Evolutionary conservation across 768 basidiomycete species (phyloP).

Genomic region (Piloderma croceum): DNA sequence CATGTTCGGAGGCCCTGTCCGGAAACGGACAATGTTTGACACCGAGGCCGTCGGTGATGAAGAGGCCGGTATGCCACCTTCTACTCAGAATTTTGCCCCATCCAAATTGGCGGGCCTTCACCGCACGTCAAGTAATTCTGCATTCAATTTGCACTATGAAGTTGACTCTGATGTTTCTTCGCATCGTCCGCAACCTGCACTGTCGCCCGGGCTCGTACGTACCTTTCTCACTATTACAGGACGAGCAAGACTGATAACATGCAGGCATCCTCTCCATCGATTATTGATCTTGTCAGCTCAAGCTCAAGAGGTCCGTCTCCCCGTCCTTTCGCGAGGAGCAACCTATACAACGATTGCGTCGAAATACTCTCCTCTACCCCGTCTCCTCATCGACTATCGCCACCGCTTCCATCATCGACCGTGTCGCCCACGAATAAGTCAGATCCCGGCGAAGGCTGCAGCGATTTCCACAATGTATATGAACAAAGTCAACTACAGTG

Average conservation of each 20-base stretch:
- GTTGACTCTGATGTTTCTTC: neutral
- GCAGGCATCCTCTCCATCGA: constrained; percentile 17
- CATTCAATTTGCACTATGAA: neutral
- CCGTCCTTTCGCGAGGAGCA: constrained; percentile 12
- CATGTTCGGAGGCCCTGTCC: constrained; percentile 5
- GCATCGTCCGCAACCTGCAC: neutral
- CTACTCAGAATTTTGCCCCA: constrained; percentile 27
- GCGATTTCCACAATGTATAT: no score
- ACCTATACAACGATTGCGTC: no score
- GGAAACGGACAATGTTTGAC: constrained; percentile 10
- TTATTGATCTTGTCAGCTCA: constrained; percentile 6
- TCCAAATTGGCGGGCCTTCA: constrained; percentile 24
- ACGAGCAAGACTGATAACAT: constrained; percentile 29
- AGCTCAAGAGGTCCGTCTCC: constrained; percentile 28
- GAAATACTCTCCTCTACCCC: no score
- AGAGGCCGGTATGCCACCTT: constrained; percentile 13
- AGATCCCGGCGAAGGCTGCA: no score
- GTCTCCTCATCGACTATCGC: no score
- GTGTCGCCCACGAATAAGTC: no score
- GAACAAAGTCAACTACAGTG: no score
- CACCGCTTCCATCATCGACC: no score
- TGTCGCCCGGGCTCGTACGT: neutral
- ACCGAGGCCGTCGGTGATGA: constrained; percentile 8
- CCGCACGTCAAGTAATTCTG: neutral
- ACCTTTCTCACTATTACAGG: neutral